Percentiles rank a stretch among this genome's conserved stretches.
These are phyloP conservation scores for Dothistroma pini DNA, from an alignment of 2,329 filamentous ascomycete species.

Conservation along the genomic window DNA sequence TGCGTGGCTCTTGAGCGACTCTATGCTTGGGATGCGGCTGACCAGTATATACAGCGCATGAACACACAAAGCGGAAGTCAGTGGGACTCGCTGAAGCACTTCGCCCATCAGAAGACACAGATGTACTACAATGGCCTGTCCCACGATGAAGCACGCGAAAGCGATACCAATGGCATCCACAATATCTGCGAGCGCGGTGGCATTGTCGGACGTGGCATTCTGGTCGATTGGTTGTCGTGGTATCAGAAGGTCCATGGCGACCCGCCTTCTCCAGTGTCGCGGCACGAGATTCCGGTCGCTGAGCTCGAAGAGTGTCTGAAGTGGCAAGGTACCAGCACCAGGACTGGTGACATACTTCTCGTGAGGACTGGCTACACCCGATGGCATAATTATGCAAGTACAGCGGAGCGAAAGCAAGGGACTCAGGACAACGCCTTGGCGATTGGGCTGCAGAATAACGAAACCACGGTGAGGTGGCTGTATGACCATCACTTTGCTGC, in stretches of 20 bases:
- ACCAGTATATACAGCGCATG: neutral
- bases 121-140: constrained; percentile 29
- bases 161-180: constrained; percentile 28
- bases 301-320: constrained; percentile 37
- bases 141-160: constrained; percentile 19
- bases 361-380: constrained; percentile 48
- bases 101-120: constrained; percentile 38
- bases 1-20: neutral
- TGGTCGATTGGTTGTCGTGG: constrained; percentile 48
- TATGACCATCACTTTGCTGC: constrained; percentile 39
- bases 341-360: constrained; percentile 53
- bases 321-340: constrained; percentile 33
- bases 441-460: constrained; percentile 44
- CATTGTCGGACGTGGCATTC: constrained; percentile 52
- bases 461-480: constrained; percentile 51
- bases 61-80: constrained; percentile 56
- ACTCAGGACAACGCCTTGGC: constrained; percentile 18
- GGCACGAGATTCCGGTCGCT: constrained; percentile 42
- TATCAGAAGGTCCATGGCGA: constrained; percentile 46
- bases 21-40: neutral
- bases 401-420: constrained; percentile 19
- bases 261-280: constrained; percentile 41
- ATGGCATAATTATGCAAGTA: constrained; percentile 23
- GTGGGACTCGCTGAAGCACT: constrained; percentile 52
- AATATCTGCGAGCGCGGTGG: constrained; percentile 52